Percentiles rank a stretch among this genome's conserved stretches.
Evolutionary conservation across 148 eudicot species (phyloP).

Genomic region (Heliamphora exappendiculata): DNA sequence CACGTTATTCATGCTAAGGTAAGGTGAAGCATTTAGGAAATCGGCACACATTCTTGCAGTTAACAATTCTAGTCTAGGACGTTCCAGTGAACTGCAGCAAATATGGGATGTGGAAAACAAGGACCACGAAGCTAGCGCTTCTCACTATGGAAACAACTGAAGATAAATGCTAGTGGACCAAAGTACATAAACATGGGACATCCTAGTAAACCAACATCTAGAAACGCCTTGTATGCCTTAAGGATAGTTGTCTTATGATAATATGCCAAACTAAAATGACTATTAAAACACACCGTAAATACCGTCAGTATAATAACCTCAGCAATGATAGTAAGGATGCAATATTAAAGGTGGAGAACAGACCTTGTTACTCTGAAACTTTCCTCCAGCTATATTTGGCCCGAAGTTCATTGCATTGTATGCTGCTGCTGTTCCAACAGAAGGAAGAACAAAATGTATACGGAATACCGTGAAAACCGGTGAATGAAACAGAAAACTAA

Average conservation of each 20-base stretch:
- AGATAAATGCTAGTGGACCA: background rate
- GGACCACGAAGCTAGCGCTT: no score
- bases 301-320: background rate
- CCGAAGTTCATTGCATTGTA: constrained; percentile 66
- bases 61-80: background rate
- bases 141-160: background rate
- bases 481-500: constrained; percentile 31
- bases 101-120: background rate
- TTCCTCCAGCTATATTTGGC: constrained; percentile 67
- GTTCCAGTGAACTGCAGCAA: background rate
- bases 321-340: background rate
- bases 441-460: constrained; percentile 39
- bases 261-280: background rate
- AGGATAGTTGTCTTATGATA: background rate
- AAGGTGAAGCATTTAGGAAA: background rate
- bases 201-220: background rate
- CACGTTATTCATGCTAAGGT: no score
- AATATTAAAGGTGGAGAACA: constrained; percentile 12
- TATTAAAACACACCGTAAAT: background rate
- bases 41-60: background rate
- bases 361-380: constrained; percentile 71
- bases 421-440: constrained; percentile 31
- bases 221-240: background rate
- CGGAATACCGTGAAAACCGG: constrained; percentile 39
- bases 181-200: background rate